Conservation (phyloP, 2,329 filamentous ascomycete species). For the Colletotrichum endophyticum region DNA sequence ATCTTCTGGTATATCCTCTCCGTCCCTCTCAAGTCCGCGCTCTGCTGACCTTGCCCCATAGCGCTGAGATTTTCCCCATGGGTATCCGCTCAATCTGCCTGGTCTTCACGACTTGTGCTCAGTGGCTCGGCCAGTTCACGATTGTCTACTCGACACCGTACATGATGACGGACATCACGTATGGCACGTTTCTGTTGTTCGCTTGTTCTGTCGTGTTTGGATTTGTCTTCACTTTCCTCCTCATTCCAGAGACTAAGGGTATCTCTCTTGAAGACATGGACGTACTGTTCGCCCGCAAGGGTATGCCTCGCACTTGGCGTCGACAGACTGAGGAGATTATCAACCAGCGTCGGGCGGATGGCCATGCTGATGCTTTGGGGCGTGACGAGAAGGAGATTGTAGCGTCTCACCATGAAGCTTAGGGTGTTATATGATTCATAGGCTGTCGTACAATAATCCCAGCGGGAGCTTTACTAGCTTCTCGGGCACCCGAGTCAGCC, state of each 20-base stretch:
- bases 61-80: conserved; percentile 21
- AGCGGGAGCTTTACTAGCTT: background rate
- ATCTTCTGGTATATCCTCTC: conserved; percentile 17
- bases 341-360: conserved; percentile 23
- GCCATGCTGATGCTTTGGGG: background rate
- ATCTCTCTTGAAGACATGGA: conserved; percentile 30
- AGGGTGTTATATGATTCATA: background rate
- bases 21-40: conserved; percentile 44
- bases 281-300: conserved; percentile 23
- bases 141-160: conserved; percentile 29
- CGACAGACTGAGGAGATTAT: conserved; percentile 16
- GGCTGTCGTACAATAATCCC: background rate
- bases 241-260: conserved; percentile 29
- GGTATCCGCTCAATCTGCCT: conserved; percentile 28
- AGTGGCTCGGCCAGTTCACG: conserved; percentile 32
- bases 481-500: fast-evolving
- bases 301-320: background rate
- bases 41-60: background rate
- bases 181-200: conserved; percentile 51
- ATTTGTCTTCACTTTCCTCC: conserved; percentile 31
- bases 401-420: background rate
- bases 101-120: conserved; percentile 25
- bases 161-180: conserved; percentile 32
- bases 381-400: background rate
- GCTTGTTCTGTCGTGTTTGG: conserved; percentile 41